phyloP scores from a whole-genome alignment of 2,329 filamentous ascomycete species.

The Colletotrichum tanaceti region DNA sequence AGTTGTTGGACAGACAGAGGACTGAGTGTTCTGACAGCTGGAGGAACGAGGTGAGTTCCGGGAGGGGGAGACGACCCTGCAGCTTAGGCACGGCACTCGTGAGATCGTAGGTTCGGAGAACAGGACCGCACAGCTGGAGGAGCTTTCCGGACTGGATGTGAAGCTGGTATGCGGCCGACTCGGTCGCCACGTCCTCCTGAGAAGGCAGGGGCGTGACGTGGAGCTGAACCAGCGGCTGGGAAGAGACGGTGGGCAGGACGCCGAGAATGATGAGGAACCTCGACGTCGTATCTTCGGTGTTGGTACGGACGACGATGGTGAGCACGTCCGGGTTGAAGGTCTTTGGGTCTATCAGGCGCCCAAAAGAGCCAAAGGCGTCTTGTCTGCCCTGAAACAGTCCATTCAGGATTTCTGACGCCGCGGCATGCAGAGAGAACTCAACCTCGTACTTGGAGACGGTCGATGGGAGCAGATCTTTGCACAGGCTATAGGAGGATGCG shows the following conservation, averaged over 20 bases:
- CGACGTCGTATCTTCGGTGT: conserved; percentile 36
- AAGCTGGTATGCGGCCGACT: conserved; percentile 60
- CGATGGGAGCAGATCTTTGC: conserved; percentile 54
- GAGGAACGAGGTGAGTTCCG: conserved; percentile 70
- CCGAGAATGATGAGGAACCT: conserved; percentile 52
- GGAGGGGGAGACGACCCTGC: conserved; percentile 63
- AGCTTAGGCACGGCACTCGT: conserved; percentile 71
- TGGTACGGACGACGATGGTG: conserved; percentile 59
- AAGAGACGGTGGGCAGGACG: conserved; percentile 43
- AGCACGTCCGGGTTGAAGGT: conserved; percentile 65
- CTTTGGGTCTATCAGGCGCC: conserved; percentile 58
- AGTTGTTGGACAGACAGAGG: conserved; percentile 67
- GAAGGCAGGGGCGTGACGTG: conserved; percentile 54
- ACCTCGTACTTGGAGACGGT: conserved; percentile 55
- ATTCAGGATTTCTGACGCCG: conserved; percentile 61
- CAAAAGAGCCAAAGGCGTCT: conserved; percentile 64
- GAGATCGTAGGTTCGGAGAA: conserved; percentile 72
- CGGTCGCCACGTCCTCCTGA: conserved; percentile 37
- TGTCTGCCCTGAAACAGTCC: conserved; percentile 67
- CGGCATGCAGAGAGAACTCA: conserved; percentile 61
- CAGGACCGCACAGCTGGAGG: conserved; percentile 66
- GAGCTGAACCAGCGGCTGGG: conserved; percentile 50
- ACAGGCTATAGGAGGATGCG: conserved; percentile 56
- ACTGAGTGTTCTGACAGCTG: conserved; percentile 75
- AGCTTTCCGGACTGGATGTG: conserved; percentile 73